Percentiles rank a stretch among this genome's conserved stretches.
Conservation (phyloP, 371 early-diverging fungal species). For the Apophysomyces variabilis region DNA sequence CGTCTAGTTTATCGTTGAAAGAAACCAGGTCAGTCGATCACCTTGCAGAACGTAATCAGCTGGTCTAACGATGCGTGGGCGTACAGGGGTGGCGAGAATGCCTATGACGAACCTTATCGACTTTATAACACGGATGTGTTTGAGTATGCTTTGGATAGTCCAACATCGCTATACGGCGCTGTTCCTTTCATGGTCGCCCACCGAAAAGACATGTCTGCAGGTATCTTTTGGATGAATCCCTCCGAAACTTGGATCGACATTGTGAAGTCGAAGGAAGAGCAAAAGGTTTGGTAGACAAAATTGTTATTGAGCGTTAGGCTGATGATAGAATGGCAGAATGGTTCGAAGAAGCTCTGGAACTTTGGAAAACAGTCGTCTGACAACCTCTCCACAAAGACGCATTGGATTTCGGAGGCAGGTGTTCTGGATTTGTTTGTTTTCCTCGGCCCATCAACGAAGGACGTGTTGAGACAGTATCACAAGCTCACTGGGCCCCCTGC, state of each 20-base stretch:
- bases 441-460: conserved; percentile 76
- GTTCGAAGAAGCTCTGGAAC: conserved; percentile 32
- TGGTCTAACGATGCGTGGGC: background rate
- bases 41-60: background rate
- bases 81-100: conserved; percentile 66
- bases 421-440: conserved; percentile 91
- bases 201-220: conserved; percentile 62
- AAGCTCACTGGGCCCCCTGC: conserved; percentile 81
- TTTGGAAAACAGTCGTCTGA: conserved; percentile 23
- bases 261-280: conserved; percentile 52
- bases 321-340: background rate
- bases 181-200: conserved; percentile 95
- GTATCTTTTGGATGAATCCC: conserved; percentile 90
- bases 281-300: conserved; percentile 23
- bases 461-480: conserved; percentile 77
- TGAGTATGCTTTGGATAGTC: conserved; percentile 92
- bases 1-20: conserved; percentile 81
- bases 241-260: conserved; percentile 98
- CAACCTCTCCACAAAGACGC: conserved; percentile 65
- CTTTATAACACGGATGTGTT: conserved; percentile 98
- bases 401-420: conserved; percentile 96
- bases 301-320: background rate
- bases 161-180: conserved; percentile 95
- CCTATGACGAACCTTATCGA: conserved; percentile 93
- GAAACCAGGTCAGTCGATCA: conserved; percentile 62